Evolutionary conservation across 306 rosid species (phyloP).

Genomic region (Glycine tomentella): DNA sequence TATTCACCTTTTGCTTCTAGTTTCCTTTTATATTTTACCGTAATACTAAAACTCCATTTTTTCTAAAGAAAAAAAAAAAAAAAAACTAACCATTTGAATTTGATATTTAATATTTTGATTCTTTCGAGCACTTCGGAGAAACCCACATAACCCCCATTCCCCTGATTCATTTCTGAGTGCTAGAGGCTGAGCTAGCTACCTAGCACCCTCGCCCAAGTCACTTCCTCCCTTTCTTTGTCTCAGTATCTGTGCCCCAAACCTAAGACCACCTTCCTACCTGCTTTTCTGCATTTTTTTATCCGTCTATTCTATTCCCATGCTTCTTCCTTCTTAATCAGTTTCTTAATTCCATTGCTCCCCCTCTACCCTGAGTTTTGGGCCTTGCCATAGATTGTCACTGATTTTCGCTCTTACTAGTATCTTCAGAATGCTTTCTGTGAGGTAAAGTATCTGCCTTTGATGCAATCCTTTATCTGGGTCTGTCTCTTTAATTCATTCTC

Average conservation of each 20-base stretch:
- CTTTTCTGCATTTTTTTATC: slow-evolving; percentile 17
- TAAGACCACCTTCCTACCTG: background rate
- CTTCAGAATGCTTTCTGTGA: slow-evolving; percentile 72
- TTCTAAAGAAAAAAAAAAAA: too few relatives aligned
- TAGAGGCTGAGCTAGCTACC: too few relatives aligned
- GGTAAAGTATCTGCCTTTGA: slow-evolving; percentile 60
- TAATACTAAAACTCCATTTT: too few relatives aligned
- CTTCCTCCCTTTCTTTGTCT: background rate
- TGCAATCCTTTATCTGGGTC: too few relatives aligned
- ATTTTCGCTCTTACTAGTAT: slow-evolving; percentile 38
- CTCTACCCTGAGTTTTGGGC: background rate
- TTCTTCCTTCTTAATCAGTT: background rate
- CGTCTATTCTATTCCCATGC: slow-evolving; percentile 11
- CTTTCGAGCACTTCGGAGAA: too few relatives aligned
- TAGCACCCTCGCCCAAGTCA: background rate
- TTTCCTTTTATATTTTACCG: too few relatives aligned
- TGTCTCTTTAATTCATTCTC: background rate
- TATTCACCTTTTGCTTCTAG: too few relatives aligned
- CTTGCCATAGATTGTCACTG: slow-evolving; percentile 12
- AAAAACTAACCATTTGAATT: too few relatives aligned
- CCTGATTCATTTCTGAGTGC: too few relatives aligned
- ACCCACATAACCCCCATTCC: background rate
- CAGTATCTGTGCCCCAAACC: background rate
- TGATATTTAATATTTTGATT: too few relatives aligned
- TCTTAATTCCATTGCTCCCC: background rate